Percentiles rank a stretch among this genome's conserved stretches.
phyloP scores from a whole-genome alignment of 352 stramenopile species.

The Globisporangium lucens region DNA sequence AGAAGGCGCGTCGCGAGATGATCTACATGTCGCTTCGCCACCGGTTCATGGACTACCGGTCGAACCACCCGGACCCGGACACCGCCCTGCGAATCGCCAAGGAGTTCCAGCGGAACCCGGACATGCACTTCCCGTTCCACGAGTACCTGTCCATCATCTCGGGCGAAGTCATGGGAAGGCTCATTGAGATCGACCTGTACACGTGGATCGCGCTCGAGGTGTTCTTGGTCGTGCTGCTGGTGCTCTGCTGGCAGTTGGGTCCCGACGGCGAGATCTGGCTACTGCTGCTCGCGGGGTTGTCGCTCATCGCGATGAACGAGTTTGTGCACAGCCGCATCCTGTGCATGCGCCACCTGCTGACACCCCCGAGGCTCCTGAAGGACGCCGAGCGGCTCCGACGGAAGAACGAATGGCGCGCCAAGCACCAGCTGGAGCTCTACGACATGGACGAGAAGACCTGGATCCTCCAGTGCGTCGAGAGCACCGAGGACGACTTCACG shows the following conservation, averaged over 20 bases:
- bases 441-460: conserved; percentile 43
- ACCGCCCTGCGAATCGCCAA: conserved; percentile 39
- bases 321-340: conserved; percentile 46
- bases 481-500: conserved; percentile 27
- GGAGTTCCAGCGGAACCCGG: conserved; percentile 57
- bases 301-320: conserved; percentile 45
- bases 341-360: conserved; percentile 50
- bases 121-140: conserved; percentile 68
- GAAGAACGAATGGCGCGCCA: conserved; percentile 50
- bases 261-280: conserved; percentile 37
- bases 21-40: conserved; percentile 59
- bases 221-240: conserved; percentile 42
- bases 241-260: conserved; percentile 42
- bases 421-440: conserved; percentile 35
- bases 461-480: conserved; percentile 34
- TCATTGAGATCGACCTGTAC: conserved; percentile 70
- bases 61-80: conserved; percentile 58
- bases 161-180: conserved; percentile 62
- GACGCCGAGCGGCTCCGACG: conserved; percentile 58
- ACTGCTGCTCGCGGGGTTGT: conserved; percentile 34
- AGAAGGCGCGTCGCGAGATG: conserved; percentile 53
- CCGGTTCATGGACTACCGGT: conserved; percentile 68
- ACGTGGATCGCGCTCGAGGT: conserved; percentile 67
- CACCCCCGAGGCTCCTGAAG: conserved; percentile 44
- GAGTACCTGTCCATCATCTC: conserved; percentile 78